Evolutionary conservation across 148 eudicot species (phyloP).

Genomic region (Fagopyrum tataricum): DNA sequence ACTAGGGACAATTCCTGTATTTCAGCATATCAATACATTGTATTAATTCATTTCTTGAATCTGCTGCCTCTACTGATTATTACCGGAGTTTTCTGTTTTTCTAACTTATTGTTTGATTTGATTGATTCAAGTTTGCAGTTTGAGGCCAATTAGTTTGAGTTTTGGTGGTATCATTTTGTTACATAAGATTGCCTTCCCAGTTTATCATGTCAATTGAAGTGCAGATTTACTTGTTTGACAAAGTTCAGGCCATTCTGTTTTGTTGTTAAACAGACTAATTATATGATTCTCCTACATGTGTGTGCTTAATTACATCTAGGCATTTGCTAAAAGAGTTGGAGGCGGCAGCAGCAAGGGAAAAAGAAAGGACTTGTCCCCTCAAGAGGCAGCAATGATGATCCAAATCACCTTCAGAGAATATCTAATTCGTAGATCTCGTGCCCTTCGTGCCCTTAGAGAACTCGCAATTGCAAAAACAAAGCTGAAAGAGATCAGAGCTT

Average conservation of each 20-base stretch:
- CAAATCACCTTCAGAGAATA: conserved; percentile 72
- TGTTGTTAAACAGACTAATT: not conserved
- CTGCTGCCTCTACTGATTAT: not conserved
- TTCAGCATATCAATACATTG: not conserved
- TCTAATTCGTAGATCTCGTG: conserved; percentile 68
- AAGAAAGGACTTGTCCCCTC: conserved; percentile 67
- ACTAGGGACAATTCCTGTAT: not conserved
- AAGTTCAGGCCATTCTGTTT: not conserved
- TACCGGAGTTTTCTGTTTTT: not conserved
- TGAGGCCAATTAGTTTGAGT: not conserved
- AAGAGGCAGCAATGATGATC: conserved; percentile 76
- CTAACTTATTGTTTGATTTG: not conserved
- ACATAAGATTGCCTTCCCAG: not conserved
- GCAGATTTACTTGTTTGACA: not conserved
- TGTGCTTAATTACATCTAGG: conserved; percentile 29
- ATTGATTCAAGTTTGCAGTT: not conserved
- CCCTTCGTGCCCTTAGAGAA: conserved; percentile 84
- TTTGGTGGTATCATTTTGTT: not conserved
- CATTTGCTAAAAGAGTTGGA: conserved; percentile 59
- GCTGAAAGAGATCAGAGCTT: conserved; percentile 76
- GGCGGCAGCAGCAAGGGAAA: conserved; percentile 44
- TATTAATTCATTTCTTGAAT: not conserved
- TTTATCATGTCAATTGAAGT: not conserved
- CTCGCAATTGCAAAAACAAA: conserved; percentile 79
- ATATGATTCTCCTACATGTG: not conserved